Evolutionary conservation across 2,329 filamentous ascomycete genomes (phyloP), one percentile per base, ranked within the genome.

Genomic region (Verticillium albo-atrum): DNA sequence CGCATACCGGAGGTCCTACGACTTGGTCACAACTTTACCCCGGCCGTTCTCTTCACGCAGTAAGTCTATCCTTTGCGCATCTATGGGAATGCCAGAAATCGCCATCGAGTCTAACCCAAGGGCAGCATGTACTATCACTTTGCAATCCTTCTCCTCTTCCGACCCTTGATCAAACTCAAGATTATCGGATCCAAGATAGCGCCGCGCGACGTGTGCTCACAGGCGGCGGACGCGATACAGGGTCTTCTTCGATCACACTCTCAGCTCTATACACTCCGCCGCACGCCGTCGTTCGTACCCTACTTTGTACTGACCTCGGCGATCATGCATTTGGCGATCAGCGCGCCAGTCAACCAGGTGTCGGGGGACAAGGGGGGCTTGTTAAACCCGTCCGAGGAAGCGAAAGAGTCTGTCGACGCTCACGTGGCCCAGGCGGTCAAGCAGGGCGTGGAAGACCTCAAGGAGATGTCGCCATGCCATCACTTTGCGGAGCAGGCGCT

Each of bases 31-130:
- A 89, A 88, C 64, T 89, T 89, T 57, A 88, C 89, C 3, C 89
- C 89, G 12, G 86, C 90, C 53, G 88, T 91, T 35, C 74, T 92
- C 23, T 88, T 90, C 62, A 82, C 89, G 37, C 89, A 92, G 89
- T 91, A 77, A 78, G 89, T 80, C 3, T 9, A 25, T 20, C 47
- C 14, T 67, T 14, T 30, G 6, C 28, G 15, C 2, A 32, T 20
- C 10, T 32, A 15, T 20, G 15, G 3, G 14, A 32, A 23, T 9
- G 14, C 26, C 37, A 51, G 9, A 27, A 23, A 6, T 6, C 53
- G 58, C 26, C 14, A 4, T 20, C 4, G 20, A 50, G 10, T n/a
- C 32, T 56, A 35, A 57, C 54, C 27, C 50, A 2, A 3, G 30
- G 17, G 6, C 60, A 88, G 85, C 70, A 88, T 90, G 86, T 86